phyloP scores from a whole-genome alignment of 768 basidiomycete genomes.

The Serendipita sp. region DNA sequence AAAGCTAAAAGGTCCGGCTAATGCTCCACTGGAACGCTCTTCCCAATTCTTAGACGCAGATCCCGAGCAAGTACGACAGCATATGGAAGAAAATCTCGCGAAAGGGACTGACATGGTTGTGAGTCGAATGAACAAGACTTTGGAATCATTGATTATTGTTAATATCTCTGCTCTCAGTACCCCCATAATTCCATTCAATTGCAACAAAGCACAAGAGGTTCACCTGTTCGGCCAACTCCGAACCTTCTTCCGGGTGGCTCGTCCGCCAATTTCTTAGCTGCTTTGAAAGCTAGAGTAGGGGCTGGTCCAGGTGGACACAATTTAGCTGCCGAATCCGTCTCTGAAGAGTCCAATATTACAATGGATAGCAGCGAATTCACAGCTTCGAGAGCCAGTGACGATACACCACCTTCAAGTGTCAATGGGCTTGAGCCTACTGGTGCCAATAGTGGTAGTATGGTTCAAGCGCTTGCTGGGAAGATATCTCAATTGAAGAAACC shows the following conservation, averaged over 20 bases:
- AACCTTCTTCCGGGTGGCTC: not conserved
- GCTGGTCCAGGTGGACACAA: not conserved
- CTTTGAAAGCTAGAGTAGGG: not conserved
- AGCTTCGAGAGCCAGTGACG: not conserved
- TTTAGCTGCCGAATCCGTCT: not conserved
- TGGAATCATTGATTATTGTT: too few species aligned
- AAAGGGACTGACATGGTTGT: conserved; percentile 56
- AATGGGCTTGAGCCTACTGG: not conserved
- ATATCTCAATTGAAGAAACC: not conserved
- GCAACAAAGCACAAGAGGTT: not conserved
- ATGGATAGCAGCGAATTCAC: not conserved
- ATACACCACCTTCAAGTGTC: conserved; percentile 6
- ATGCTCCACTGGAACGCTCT: conserved; percentile 34
- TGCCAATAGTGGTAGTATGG: not conserved
- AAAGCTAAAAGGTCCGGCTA: conserved; percentile 12
- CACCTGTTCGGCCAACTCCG: not conserved
- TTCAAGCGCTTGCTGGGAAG: not conserved
- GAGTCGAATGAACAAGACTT: too few species aligned
- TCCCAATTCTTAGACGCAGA: conserved; percentile 89
- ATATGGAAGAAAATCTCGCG: conserved; percentile 72
- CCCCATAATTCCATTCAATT: conserved; percentile 5
- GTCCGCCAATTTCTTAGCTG: not conserved
- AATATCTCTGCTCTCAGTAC: not conserved
- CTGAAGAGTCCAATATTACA: not conserved
- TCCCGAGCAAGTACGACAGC: conserved; percentile 53